phyloP scores from a whole-genome alignment of 306 rosid genomes.

The Quercus dentata region DNA sequence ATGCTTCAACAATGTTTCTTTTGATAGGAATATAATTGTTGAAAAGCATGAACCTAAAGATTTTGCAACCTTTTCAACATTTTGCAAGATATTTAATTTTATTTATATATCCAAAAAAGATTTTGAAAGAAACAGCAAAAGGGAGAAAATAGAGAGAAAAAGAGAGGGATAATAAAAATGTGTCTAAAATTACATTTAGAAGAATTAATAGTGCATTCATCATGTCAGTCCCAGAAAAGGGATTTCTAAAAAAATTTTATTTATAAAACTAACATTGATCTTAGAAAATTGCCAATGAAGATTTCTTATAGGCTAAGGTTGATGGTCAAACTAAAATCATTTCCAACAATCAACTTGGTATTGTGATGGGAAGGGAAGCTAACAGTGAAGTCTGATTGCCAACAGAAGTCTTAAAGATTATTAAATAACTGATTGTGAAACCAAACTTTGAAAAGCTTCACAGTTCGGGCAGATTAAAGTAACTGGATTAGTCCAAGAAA shows the following conservation, averaged over 20 bases:
- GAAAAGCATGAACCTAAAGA: no score
- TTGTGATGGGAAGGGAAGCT: neutral
- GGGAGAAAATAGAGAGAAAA: neutral
- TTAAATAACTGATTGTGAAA: neutral
- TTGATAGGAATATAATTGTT: no score
- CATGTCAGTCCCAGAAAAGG: neutral
- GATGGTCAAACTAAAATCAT: neutral
- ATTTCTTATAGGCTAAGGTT: neutral
- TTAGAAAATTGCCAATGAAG: neutral
- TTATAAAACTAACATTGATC: neutral
- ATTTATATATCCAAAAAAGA: no score
- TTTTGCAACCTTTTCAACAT: no score
- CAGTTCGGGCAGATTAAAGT: neutral
- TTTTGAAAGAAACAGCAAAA: neutral
- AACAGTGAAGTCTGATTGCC: neutral
- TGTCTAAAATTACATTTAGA: neutral
- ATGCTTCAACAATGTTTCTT: no score
- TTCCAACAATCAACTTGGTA: neutral
- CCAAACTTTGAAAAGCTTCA: neutral
- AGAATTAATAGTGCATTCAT: neutral
- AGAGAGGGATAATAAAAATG: no score
- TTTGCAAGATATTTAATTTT: no score
- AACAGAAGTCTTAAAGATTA: neutral
- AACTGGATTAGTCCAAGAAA: neutral
- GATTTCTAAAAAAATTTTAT: neutral